These are phyloP conservation scores for Trichoderma hamatum DNA, from an alignment of 2,329 filamentous ascomycete species.

Conservation along the genomic window DNA sequence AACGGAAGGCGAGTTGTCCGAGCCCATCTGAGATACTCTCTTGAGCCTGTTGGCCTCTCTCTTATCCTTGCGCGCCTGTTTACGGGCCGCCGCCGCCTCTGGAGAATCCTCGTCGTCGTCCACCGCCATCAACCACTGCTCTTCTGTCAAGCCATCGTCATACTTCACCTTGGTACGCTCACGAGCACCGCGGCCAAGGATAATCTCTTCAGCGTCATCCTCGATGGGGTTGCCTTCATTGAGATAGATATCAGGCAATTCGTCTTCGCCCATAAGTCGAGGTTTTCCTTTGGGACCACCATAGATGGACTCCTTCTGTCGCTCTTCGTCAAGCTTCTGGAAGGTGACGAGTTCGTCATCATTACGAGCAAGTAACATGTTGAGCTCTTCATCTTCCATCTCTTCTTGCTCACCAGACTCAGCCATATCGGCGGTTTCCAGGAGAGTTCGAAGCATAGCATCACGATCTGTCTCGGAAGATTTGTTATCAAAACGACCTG, in stretches of 20 bases:
- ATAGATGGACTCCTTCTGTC: slow-evolving; percentile 67
- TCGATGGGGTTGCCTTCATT: slow-evolving; percentile 79
- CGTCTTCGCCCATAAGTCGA: slow-evolving; percentile 82
- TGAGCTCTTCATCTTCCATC: slow-evolving; percentile 98
- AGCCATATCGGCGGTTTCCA: slow-evolving; percentile 78
- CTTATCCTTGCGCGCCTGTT: slow-evolving; percentile 81
- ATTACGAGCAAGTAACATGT: slow-evolving; percentile 87
- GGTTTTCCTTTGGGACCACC: slow-evolving; percentile 70
- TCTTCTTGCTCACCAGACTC: slow-evolving; percentile 81
- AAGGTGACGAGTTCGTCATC: slow-evolving; percentile 79
- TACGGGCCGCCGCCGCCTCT: slow-evolving; percentile 88
- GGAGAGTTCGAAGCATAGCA: slow-evolving; percentile 88
- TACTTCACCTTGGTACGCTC: slow-evolving; percentile 94
- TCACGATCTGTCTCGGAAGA: slow-evolving; percentile 98
- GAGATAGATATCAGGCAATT: slow-evolving; percentile 93
- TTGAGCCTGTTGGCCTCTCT: slow-evolving; percentile 76
- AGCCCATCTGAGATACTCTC: slow-evolving; percentile 42
- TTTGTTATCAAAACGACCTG: slow-evolving; percentile 99
- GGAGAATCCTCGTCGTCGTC: slow-evolving; percentile 95
- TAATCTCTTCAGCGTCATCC: slow-evolving; percentile 76
- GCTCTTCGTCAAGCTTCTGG: slow-evolving; percentile 80
- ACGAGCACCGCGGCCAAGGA: slow-evolving; percentile 84
- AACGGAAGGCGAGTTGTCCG: slow-evolving; percentile 73
- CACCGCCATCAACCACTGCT: slow-evolving; percentile 98
- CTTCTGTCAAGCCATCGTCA: slow-evolving; percentile 95